A percentile compares a stretch with the other conserved stretches of the same genome.
phyloP scores from a whole-genome alignment of 1,284 basidiomycete species.

The Microbotryomycetes sp. region DNA sequence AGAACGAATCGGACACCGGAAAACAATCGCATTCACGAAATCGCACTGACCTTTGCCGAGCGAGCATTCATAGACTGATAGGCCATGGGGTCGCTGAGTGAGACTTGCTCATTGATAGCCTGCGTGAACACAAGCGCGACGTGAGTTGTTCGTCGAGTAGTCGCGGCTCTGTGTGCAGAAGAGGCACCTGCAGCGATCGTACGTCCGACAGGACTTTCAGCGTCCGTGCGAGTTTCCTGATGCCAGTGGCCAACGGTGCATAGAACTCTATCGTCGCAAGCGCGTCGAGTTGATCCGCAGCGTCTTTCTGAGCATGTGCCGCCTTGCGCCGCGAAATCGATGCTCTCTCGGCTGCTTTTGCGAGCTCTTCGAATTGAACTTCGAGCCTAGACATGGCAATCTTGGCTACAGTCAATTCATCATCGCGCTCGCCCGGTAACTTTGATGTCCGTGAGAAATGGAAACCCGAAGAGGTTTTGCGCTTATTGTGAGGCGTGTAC shows the following conservation, averaged over 20 bases:
- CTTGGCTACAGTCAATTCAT: constrained; percentile 74
- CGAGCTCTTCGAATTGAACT: constrained; percentile 77
- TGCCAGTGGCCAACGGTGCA: constrained; percentile 44
- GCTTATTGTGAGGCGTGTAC: constrained; percentile 35
- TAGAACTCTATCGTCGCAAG: constrained; percentile 83
- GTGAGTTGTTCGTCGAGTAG: constrained; percentile 50
- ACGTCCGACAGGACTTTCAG: constrained; percentile 28
- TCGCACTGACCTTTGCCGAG: constrained; percentile 59
- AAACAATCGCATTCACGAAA: neutral
- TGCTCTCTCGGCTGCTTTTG: constrained; percentile 76
- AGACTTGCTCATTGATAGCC: constrained; percentile 83
- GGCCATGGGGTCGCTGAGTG: constrained; percentile 81
- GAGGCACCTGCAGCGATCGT: constrained; percentile 13
- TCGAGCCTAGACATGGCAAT: constrained; percentile 85
- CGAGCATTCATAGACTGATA: constrained; percentile 92
- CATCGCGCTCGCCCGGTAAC: constrained; percentile 47
- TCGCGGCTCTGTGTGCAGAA: neutral
- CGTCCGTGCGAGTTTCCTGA: constrained; percentile 30
- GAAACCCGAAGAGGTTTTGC: constrained; percentile 36
- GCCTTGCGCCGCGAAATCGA: constrained; percentile 51
- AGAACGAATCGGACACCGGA: neutral
- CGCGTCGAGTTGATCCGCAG: constrained; percentile 66
- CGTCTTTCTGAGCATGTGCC: constrained; percentile 24
- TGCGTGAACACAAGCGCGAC: constrained; percentile 37
- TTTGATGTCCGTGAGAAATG: constrained; percentile 23